Base-by-base conservation (phyloP, 352 stramenopile species). In the Aphanomyces euteiches region DNA sequence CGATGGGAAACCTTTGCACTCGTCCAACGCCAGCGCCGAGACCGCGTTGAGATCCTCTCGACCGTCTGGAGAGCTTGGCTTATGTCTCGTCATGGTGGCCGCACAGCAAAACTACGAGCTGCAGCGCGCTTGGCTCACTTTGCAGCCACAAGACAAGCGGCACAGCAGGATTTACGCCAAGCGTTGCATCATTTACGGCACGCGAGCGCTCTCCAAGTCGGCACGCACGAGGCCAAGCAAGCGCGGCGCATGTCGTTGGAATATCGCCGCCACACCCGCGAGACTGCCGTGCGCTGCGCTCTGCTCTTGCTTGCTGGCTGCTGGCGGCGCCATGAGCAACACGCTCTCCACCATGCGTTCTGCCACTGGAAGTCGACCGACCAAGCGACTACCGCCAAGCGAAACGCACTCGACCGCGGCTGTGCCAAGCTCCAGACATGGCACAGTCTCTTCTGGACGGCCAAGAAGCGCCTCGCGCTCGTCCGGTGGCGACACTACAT, bases 191-290 rank as follows among this genome's bases (percentile, higher is more conserved):
- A 47, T 58, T 28, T 69, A 4, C 47, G 43, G 10, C 48, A 47
- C 5, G 21, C 37, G 13, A 47, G 41, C 10, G 21, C 34, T 7
- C 21, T 69, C 13, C 63, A 69, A 19, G 63, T 36, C 7, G 63
- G 50, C 17, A 19, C 21, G 3, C 63, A 69, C 36, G 36, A 43
- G 34, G 50, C 63, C 5, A 17, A 21, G 6, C 48, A 57, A 36
- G 63, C 63, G 10, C 57, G n/a, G 36, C 34, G 36, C 15, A 69
- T 69, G 63, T 36, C 59, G 10, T 19, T 17, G 17, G 63, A 69
- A 28, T 69, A 69, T 40, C 63, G 63, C n/a, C 63, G 63, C 7
- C 45, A 69, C 17, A 47, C 63, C 17, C 47, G 63, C 12, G 63
- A 61, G 45, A 69, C 63, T 10, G 48, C 63, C 17, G 12, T 69